Evolutionary conservation across 1,139 yeast genomes (phyloP).

Genomic region (Zygoascus sp.): DNA sequence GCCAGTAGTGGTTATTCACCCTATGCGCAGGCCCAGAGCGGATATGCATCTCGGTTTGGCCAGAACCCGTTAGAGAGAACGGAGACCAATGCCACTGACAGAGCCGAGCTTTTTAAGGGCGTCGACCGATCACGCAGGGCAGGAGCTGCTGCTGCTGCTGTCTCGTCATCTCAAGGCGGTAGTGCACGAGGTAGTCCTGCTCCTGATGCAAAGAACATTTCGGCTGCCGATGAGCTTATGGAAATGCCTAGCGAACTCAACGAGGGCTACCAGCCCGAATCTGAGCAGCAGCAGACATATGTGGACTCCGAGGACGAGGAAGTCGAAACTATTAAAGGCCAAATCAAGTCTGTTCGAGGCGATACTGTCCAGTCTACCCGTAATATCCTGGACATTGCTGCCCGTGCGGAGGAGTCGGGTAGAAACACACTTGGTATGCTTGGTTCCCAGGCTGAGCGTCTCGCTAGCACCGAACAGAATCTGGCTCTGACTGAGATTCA

Average conservation of each 20-base stretch:
- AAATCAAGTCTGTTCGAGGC: conserved; percentile 79
- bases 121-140: conserved; percentile 16
- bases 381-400: conserved; percentile 81
- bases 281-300: conserved; percentile 46
- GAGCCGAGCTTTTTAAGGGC: conserved; percentile 31
- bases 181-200: conserved; percentile 9
- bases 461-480: conserved; percentile 74
- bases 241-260: conserved; percentile 19
- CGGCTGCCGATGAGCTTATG: conserved; percentile 18
- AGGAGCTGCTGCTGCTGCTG: conserved; percentile 12
- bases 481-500: conserved; percentile 76
- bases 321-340: conserved; percentile 80
- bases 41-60: conserved; percentile 18
- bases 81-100: conserved; percentile 23
- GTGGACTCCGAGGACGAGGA: conserved; percentile 64
- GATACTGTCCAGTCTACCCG: conserved; percentile 83
- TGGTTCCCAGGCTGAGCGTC: conserved; percentile 85
- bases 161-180: conserved; percentile 13
- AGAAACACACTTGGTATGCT: conserved; percentile 85
- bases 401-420: conserved; percentile 89
- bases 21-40: conserved; percentile 27
- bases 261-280: conserved; percentile 23
- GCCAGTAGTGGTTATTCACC: conserved; percentile 21
- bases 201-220: conserved; percentile 8
- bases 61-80: conserved; percentile 12